Conservation (phyloP, 1,284 basidiomycete species). For the Ceratobasidium sp. region DNA sequence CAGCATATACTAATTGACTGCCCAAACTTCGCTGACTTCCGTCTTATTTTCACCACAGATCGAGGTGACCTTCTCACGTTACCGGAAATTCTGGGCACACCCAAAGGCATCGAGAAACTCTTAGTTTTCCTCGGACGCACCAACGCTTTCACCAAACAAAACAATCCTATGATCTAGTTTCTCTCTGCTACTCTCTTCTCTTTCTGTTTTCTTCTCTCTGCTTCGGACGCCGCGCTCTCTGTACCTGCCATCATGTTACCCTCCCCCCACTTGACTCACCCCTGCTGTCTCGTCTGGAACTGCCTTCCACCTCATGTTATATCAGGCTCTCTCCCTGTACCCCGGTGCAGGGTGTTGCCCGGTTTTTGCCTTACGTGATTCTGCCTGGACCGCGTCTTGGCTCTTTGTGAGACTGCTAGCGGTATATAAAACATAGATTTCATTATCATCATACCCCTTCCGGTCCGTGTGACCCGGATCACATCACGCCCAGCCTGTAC, state of each 20-base stretch:
- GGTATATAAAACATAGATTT: too few relatives aligned
- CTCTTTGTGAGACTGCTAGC: too few relatives aligned
- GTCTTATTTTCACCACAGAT: neutral
- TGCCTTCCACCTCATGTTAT: too few relatives aligned
- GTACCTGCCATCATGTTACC: conserved; percentile 2
- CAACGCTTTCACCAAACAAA: conserved; percentile 3
- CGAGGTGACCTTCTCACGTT: neutral
- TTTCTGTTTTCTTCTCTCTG: neutral
- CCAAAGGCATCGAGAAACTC: neutral
- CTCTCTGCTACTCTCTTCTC: neutral
- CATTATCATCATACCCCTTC: neutral
- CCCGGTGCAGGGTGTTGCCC: too few relatives aligned
- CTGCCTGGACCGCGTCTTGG: too few relatives aligned
- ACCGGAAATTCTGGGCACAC: neutral
- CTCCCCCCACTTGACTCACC: conserved; percentile 10
- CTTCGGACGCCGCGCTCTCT: neutral
- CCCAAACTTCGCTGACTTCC: conserved; percentile 9
- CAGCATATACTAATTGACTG: conserved; percentile 14
- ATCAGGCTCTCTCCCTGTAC: too few relatives aligned
- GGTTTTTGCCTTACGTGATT: too few relatives aligned
- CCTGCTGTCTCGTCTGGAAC: too few relatives aligned
- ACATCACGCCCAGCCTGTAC: neutral
- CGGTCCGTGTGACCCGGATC: conserved; percentile 3
- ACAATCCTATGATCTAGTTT: neutral
- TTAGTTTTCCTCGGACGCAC: neutral